Percentiles rank a stretch among this genome's conserved stretches.
Conservation (phyloP, 2,329 filamentous ascomycete species). For the Orbilia oligospora region DNA sequence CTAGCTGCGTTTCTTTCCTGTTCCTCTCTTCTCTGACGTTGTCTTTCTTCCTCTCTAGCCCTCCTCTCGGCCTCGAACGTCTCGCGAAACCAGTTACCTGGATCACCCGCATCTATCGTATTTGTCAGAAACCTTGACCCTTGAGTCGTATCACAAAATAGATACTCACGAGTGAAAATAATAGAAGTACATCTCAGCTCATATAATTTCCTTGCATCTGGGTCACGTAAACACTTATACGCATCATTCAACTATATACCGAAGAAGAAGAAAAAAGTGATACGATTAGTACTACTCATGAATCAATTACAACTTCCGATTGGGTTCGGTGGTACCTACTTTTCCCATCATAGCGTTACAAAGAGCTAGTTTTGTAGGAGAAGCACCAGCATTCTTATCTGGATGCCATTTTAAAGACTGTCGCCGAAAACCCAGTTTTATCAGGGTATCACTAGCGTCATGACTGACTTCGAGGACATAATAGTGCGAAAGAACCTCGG, state of each 20-base stretch:
- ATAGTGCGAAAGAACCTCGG: constrained; percentile 36
- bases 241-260: constrained; percentile 24
- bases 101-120: constrained; percentile 30
- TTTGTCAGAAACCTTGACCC: neutral
- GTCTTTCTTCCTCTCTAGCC: constrained; percentile 15
- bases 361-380: neutral
- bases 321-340: constrained; percentile 20
- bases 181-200: constrained; percentile 36
- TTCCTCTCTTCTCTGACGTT: constrained; percentile 40
- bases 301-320: neutral
- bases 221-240: constrained; percentile 21
- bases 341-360: constrained; percentile 11
- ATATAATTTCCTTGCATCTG: constrained; percentile 24
- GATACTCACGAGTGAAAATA: constrained; percentile 31
- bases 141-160: neutral
- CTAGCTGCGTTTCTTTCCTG: constrained; percentile 32
- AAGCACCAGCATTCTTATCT: constrained; percentile 19
- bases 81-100: constrained; percentile 38
- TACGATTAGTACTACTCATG: neutral
- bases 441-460: constrained; percentile 28
- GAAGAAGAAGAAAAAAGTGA: too few species aligned
- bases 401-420: constrained; percentile 6
- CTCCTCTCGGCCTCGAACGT: constrained; percentile 19
- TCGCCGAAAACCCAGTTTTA: constrained; percentile 10
- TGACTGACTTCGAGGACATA: constrained; percentile 34